phyloP scores from a whole-genome alignment of 2,329 filamentous ascomycete genomes.

The Ramularia endophylla region DNA sequence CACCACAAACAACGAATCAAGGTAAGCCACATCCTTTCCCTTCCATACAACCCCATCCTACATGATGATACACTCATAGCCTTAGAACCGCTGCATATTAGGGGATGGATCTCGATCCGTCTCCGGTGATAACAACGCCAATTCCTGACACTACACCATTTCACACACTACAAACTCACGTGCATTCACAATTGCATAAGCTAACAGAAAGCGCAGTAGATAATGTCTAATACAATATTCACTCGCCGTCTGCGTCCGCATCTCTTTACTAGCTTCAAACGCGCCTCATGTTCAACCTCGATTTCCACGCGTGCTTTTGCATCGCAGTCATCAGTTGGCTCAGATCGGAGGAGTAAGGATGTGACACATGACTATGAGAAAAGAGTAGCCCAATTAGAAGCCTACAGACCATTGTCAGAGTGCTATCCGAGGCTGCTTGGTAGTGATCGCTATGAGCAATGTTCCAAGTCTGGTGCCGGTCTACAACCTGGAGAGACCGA shows the following conservation, averaged over 20 bases:
- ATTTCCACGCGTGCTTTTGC: constrained; percentile 45
- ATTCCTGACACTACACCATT: constrained; percentile 27
- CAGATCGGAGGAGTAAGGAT: constrained; percentile 10
- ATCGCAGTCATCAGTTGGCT: constrained; percentile 15
- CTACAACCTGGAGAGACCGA: constrained; percentile 11
- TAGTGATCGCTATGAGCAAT: background rate
- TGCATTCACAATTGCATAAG: background rate
- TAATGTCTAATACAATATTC: constrained; percentile 39
- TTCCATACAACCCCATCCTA: background rate
- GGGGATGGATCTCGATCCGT: constrained; percentile 20
- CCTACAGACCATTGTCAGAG: constrained; percentile 43
- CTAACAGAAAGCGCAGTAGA: constrained; percentile 17
- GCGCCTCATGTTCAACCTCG: constrained; percentile 7
- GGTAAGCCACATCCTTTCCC: background rate
- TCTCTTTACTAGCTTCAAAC: constrained; percentile 35
- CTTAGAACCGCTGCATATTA: constrained; percentile 66
- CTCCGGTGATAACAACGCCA: constrained; percentile 30
- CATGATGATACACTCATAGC: constrained; percentile 22
- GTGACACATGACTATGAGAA: constrained; percentile 39
- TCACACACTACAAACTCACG: no score
- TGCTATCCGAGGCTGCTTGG: constrained; percentile 49
- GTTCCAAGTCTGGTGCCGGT: background rate
- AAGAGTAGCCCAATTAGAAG: constrained; percentile 50
- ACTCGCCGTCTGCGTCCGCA: constrained; percentile 48
- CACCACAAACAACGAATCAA: no score